Evolutionary conservation across 1,284 basidiomycete species (phyloP), one percentile per base, ranked within the genome.

Genomic region (Moesziomyces sp.): DNA sequence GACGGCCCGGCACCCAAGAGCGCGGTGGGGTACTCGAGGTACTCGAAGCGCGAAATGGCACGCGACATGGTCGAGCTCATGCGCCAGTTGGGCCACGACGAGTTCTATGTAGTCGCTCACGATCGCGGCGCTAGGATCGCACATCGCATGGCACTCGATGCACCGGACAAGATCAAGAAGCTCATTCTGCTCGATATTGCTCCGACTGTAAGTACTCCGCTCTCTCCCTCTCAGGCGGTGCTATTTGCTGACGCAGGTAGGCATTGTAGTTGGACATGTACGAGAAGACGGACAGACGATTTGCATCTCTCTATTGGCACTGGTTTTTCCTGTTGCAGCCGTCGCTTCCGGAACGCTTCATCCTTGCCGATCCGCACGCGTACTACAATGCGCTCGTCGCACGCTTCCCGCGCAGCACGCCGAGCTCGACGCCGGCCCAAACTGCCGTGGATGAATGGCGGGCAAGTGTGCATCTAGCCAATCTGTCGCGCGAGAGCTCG

Each of bases 281-380:
- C 58, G 77, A 82, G 28, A 54, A 74, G 26, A 84, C 84, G 2
- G 68, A 84, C 58, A 67, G 72, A 52, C 51, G 33, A 5, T 86
- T 85, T 67, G 84, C 83, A 26, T 77, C 70, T 58, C 18, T 28
- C 16, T 72, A 67, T 57, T 78, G 71, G 71, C 77, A 85, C 74
- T 86, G 85, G 85, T 86, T 85, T 78, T 85, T 85, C 82, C 76
- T 85, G 26, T 81, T 83, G 44, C 85, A 85, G 58, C 77, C 81
- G 4, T 46, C 69, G 7, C 65, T 81, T 3, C 79, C 85, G 0
- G 85, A 85, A 58, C 47, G 73, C 79, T 85, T 86, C 74, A 84
- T 85, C 77, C 72, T 80, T 13, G 78, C 82, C 46, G 79, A 85
- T 51, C 80, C 81, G 5, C 35, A 76, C 21, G 83, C 83, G 10